A percentile compares a stretch with the other conserved stretches of the same genome.
These are phyloP conservation scores for Eucalyptus erythrocorys DNA, from an alignment of 345 rosid genomes.

Conservation along the genomic window DNA sequence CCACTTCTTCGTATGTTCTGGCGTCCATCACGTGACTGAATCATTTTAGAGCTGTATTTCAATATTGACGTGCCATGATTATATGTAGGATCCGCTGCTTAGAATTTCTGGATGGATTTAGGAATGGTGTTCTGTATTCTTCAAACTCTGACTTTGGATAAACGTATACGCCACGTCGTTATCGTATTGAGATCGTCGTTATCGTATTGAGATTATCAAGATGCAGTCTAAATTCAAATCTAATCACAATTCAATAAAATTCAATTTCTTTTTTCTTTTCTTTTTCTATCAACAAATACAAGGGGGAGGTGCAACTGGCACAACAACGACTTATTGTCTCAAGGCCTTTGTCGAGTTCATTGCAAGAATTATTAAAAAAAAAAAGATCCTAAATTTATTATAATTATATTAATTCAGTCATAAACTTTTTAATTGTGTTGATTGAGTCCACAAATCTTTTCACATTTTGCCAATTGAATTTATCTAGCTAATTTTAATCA, in stretches of 20 bases:
- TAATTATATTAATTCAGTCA: fast-evolving
- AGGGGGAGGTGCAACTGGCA: background rate
- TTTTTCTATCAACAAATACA: background rate
- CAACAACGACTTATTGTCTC: background rate
- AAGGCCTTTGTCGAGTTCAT: background rate
- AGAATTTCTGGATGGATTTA: background rate
- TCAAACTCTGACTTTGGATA: background rate
- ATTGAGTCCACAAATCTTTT: too few species aligned
- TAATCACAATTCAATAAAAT: background rate
- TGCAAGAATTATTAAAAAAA: too few species aligned
- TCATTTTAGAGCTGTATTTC: background rate
- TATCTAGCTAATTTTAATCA: fast-evolving
- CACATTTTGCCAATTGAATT: fast-evolving
- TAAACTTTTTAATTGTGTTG: fast-evolving
- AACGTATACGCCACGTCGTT: background rate
- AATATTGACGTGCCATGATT: background rate
- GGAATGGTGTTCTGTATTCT: background rate
- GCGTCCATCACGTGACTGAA: background rate
- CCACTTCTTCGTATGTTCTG: background rate
- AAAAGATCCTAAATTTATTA: fast-evolving
- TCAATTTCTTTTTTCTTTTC: too few species aligned
- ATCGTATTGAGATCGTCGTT: background rate
- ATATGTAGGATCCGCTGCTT: background rate
- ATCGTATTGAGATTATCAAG: background rate
- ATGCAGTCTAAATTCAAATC: background rate